Base-by-base conservation (phyloP, 331 rosid genomes). In the Quercus tomentella region DNA sequence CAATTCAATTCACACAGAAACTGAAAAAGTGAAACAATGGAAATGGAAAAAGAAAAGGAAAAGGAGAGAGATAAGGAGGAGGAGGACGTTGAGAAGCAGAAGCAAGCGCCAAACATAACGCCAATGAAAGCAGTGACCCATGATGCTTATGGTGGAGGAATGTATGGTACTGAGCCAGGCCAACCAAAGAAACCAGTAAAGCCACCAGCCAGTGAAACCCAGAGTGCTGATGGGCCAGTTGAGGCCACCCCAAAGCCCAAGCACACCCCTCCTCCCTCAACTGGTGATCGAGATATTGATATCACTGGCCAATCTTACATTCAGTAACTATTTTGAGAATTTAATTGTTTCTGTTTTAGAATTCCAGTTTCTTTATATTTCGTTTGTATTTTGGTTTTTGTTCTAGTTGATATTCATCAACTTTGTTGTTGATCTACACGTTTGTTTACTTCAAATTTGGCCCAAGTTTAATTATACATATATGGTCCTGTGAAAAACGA, bases 251-350 rank as follows among this genome's bases (percentile, higher is more conserved):
- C 76, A 23, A 78, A 75, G n/a, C 89, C 78, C 23, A 83, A 75
- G 18, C 84, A 66, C 73, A 55, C 73, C 6, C 83, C 90, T 72
- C 93, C 92, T 1, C 91, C 93, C 56, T 89, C 93, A 7, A 41
- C 96, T 17, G 93, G 96, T 9, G 97, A 90, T 54, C 76, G 87
- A 60, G 91, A 86, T 77, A 60, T 88, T n/a, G 97, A 92, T 58
- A 88, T 92, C 74, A 92, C 96, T 1, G 96, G 91, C 84, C 92
- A 89, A 25, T 80, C 96, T 33, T 91, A 89, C 77, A 89, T 92
- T 67, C 96, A 92, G 85, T 89, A 65, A 56, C 11, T 30, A 4
- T 4, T 61, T 41, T 41, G 12, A 2, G 17, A 25, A 25, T 17
- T 16, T 3, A 65, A 23, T 2, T 63, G 22, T 4, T 12, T 60